A percentile compares a stretch with the other conserved stretches of the same genome.
Evolutionary conservation across 371 early-diverging fungal genomes (phyloP).

Genomic region (Capniomyces stellatus): DNA sequence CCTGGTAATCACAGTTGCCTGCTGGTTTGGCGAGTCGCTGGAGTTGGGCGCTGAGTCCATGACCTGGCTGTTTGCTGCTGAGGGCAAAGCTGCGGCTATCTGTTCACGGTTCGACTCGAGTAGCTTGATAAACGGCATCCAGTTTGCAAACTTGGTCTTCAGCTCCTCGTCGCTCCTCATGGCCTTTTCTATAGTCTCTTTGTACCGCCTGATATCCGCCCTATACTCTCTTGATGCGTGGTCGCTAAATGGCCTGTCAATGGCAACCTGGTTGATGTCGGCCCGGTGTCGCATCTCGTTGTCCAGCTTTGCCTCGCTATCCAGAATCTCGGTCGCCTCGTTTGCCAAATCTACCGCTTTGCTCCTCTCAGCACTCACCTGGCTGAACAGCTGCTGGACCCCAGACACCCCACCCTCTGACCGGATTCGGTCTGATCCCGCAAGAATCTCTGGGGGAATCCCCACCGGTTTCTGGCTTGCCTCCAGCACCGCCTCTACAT

Average conservation of each 20-base stretch:
- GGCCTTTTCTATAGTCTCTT: conserved; percentile 44
- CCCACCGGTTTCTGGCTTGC: conserved; percentile 42
- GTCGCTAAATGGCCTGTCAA: conserved; percentile 33
- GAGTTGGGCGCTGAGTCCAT: neutral
- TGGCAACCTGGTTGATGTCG: conserved; percentile 28
- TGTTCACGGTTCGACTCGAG: conserved; percentile 26
- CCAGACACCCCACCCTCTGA: conserved; percentile 44
- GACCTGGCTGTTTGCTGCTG: conserved; percentile 24
- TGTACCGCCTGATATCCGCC: conserved; percentile 35
- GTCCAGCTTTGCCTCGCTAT: conserved; percentile 54
- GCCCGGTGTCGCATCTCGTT: conserved; percentile 34
- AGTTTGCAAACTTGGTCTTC: conserved; percentile 36
- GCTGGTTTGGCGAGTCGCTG: conserved; percentile 11
- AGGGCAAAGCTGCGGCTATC: conserved; percentile 19
- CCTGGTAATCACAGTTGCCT: conserved; percentile 12
- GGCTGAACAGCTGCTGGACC: conserved; percentile 40
- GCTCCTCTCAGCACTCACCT: conserved; percentile 31
- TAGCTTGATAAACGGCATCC: conserved; percentile 40
- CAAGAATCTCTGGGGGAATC: conserved; percentile 40
- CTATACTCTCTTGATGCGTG: conserved; percentile 39
- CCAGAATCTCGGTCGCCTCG: conserved; percentile 43
- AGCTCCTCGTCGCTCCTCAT: conserved; percentile 46
- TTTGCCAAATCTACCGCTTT: conserved; percentile 25
- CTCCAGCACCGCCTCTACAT: conserved; percentile 12
- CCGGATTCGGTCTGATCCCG: conserved; percentile 52